These are phyloP conservation scores for Cryptococcus depauperatus DNA, from an alignment of 1,284 basidiomycete species.

Conservation along the genomic window DNA sequence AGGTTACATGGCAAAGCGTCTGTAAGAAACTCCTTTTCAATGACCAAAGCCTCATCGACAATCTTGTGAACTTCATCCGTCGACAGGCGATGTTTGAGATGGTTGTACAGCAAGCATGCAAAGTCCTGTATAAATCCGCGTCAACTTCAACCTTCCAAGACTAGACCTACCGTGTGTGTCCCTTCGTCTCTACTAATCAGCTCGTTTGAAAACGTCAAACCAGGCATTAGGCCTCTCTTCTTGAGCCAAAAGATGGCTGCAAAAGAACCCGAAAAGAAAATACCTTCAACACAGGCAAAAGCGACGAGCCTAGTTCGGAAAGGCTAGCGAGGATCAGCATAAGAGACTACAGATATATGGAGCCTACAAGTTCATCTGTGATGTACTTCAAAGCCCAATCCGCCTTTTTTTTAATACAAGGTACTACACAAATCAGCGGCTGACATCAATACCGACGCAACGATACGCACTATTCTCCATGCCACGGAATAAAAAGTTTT, in stretches of 20 bases:
- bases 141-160: conserved; percentile 4
- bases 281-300: conserved; percentile 93
- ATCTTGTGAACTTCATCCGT: conserved; percentile 63
- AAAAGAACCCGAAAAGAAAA: conserved; percentile 92
- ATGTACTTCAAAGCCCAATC: conserved; percentile 92
- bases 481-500: conserved; percentile 50
- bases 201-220: conserved; percentile 90
- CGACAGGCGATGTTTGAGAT: conserved; percentile 62
- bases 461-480: conserved; percentile 50
- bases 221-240: conserved; percentile 97
- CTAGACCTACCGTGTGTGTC: conserved; percentile 65
- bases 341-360: neutral
- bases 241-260: conserved; percentile 98
- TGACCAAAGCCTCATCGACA: conserved; percentile 69
- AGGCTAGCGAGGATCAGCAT: conserved; percentile 49
- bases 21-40: conserved; percentile 73
- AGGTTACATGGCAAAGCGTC: conserved; percentile 49
- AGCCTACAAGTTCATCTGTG: conserved; percentile 53
- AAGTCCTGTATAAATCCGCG: conserved; percentile 35
- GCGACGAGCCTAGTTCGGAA: conserved; percentile 86
- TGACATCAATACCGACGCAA: too few species aligned
- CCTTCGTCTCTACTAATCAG: conserved; percentile 94
- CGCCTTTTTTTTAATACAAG: conserved; percentile 75
- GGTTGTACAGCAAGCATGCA: conserved; percentile 70
- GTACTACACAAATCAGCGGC: too few species aligned